Conservation (phyloP, 2,329 filamentous ascomycete species). For the Cadophora luteo-olivacea region DNA sequence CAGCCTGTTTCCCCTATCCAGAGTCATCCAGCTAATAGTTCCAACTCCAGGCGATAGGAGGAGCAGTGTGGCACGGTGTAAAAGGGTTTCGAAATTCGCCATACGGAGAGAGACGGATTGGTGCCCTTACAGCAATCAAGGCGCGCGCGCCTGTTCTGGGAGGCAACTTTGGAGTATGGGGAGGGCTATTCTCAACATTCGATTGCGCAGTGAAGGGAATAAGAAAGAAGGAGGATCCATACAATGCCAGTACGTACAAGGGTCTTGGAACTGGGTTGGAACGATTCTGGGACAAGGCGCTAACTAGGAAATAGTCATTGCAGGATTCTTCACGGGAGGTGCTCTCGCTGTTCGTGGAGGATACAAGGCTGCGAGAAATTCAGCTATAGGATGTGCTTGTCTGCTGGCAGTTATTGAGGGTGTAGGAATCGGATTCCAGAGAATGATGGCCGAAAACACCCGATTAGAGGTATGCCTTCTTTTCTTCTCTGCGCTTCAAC, state of each 20-base stretch:
- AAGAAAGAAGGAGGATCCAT: slow-evolving; percentile 96
- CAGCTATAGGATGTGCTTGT: slow-evolving; percentile 94
- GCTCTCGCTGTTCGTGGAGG: slow-evolving; percentile 91
- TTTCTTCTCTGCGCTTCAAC: background rate
- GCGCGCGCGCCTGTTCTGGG: slow-evolving; percentile 94
- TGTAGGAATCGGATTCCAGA: slow-evolving; percentile 93
- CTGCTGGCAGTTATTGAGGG: slow-evolving; percentile 96
- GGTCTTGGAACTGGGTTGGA: background rate
- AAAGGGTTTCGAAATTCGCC: slow-evolving; percentile 92
- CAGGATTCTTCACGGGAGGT: slow-evolving; percentile 95
- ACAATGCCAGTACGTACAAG: slow-evolving; percentile 76
- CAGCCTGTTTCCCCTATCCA: slow-evolving; percentile 5
- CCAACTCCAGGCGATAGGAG: slow-evolving; percentile 67
- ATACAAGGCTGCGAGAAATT: slow-evolving; percentile 89
- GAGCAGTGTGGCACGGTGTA: slow-evolving; percentile 93
- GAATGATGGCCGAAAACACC: slow-evolving; percentile 91
- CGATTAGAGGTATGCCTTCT: slow-evolving; percentile 71
- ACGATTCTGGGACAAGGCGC: slow-evolving; percentile 12
- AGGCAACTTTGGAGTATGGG: slow-evolving; percentile 98
- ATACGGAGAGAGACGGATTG: slow-evolving; percentile 93
- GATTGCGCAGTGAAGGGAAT: slow-evolving; percentile 97
- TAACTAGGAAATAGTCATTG: slow-evolving; percentile 65
- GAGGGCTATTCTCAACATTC: slow-evolving; percentile 92
- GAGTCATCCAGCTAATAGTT: slow-evolving; percentile 36
- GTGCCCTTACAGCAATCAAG: slow-evolving; percentile 96